Evolutionary conservation across 1,284 basidiomycete species (phyloP).

Genomic region (Prillingera fragicola): DNA sequence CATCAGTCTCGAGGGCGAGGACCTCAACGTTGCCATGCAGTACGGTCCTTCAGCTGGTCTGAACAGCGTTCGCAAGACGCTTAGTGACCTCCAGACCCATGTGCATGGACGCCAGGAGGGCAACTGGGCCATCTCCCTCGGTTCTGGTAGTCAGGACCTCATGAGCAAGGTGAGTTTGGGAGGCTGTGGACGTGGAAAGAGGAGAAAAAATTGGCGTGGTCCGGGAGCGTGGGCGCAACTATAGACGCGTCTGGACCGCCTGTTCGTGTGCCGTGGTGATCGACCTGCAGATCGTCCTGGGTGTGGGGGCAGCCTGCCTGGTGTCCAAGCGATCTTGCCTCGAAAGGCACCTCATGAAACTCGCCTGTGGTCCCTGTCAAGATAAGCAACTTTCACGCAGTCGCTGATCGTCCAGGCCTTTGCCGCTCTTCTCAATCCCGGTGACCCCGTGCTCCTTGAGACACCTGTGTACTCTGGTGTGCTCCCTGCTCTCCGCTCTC

Average conservation of each 20-base stretch:
- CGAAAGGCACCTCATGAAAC: too few relatives aligned
- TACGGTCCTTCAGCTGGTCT: slow-evolving; percentile 73
- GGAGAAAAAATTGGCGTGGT: neutral
- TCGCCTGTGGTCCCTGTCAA: too few relatives aligned
- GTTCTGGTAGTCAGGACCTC: slow-evolving; percentile 80
- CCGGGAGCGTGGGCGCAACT: too few relatives aligned
- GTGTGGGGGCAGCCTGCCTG: too few relatives aligned
- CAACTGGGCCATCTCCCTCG: slow-evolving; percentile 69
- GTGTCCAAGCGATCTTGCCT: too few relatives aligned
- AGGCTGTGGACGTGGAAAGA: neutral
- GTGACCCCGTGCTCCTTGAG: slow-evolving; percentile 78
- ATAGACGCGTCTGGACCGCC: too few relatives aligned
- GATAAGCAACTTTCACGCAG: too few relatives aligned
- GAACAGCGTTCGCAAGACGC: slow-evolving; percentile 59
- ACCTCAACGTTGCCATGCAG: slow-evolving; percentile 63
- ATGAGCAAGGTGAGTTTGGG: slow-evolving; percentile 65
- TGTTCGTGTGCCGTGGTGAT: too few relatives aligned
- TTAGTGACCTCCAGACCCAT: slow-evolving; percentile 61
- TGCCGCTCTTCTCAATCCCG: slow-evolving; percentile 62
- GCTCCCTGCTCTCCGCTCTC: slow-evolving; percentile 34
- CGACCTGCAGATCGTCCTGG: too few relatives aligned
- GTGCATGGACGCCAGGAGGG: slow-evolving; percentile 55
- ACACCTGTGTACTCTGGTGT: slow-evolving; percentile 70
- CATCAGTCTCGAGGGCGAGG: slow-evolving; percentile 54
- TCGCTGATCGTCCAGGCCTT: too few relatives aligned